Evolutionary conservation across 1,284 basidiomycete genomes (phyloP), one percentile per base, ranked within the genome.

Genomic region (Porodaedalea pini): DNA sequence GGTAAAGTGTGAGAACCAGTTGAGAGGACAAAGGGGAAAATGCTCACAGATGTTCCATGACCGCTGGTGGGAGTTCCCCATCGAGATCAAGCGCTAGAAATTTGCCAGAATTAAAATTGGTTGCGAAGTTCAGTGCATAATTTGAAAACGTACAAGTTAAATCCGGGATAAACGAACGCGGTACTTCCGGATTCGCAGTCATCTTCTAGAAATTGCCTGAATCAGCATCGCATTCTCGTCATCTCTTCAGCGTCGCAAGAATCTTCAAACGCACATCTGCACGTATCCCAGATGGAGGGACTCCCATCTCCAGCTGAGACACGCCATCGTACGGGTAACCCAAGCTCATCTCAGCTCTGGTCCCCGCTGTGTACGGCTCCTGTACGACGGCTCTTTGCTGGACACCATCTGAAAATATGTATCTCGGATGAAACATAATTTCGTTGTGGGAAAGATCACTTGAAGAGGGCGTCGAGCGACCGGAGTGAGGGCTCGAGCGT

Each of bases 11-110:
- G 45, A 15, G 43, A 19, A 49, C 10, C 10, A 36, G 15, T 7
- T 17, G 11, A 44, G 4, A 23, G 8, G 17, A 5, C 4, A 19
- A 27, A 15, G 4, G 27, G 10, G 3, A 19, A 13, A 17, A 23
- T 36, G 23, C 55, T 51, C 32, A 57, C 55, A 57, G 19, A 15
- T 57, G 47, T 39, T 57, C 55, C 17, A 57, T 13, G 21, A 32
- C 32, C 7, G 40, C 19, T 4, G 48, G 47, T 21, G 53, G 23
- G 23, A 54, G 5, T 3, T 47, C 34, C 8, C 45, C 39, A 40
- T 27, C 23, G 3, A 41, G 21, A 27, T 52, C 39, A 29, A 41
- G 23, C 21, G 10, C 44, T 47, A 47, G 21, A 23, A 11, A 19
- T 25, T n/a, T 44, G 8, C 29, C 44, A 25, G 15, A 7, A 47